A percentile compares a stretch with the other conserved stretches of the same genome.
These are phyloP conservation scores for Leccinum sublutescens DNA, from an alignment of 768 basidiomycete genomes.

Conservation along the genomic window DNA sequence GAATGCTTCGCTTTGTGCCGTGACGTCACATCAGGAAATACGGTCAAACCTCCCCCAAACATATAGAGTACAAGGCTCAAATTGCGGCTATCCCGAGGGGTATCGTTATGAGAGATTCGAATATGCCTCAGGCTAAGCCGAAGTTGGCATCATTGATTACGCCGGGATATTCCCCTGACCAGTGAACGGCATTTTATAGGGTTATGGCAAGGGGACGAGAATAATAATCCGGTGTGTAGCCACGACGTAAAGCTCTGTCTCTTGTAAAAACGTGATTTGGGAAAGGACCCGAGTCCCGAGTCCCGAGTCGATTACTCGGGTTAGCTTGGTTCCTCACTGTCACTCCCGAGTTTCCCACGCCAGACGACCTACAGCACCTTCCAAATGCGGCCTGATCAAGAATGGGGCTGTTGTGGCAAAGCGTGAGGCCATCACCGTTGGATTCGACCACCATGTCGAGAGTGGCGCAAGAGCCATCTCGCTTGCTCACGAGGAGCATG, in stretches of 20 bases:
- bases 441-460: conserved; percentile 19
- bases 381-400: conserved; percentile 26
- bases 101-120: background rate
- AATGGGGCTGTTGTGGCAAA: background rate
- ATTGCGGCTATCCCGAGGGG: background rate
- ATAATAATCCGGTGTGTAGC: background rate
- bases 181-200: conserved; percentile 3
- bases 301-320: background rate
- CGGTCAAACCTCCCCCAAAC: background rate
- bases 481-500: conserved; percentile 28
- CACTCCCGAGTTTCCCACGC: conserved; percentile 17
- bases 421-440: background rate
- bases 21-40: background rate
- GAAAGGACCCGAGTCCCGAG: background rate
- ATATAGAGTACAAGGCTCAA: background rate
- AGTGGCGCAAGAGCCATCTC: conserved; percentile 10
- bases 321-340: background rate
- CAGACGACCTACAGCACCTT: conserved; percentile 29
- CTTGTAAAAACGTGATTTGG: background rate
- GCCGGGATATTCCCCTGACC: background rate
- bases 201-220: background rate
- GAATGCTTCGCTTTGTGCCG: background rate
- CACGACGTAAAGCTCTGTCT: background rate
- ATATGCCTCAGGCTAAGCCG: background rate
- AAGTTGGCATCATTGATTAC: background rate